Evolutionary conservation across 148 eudicot genomes (phyloP).

Genomic region (Vaccinium corymbosum): DNA sequence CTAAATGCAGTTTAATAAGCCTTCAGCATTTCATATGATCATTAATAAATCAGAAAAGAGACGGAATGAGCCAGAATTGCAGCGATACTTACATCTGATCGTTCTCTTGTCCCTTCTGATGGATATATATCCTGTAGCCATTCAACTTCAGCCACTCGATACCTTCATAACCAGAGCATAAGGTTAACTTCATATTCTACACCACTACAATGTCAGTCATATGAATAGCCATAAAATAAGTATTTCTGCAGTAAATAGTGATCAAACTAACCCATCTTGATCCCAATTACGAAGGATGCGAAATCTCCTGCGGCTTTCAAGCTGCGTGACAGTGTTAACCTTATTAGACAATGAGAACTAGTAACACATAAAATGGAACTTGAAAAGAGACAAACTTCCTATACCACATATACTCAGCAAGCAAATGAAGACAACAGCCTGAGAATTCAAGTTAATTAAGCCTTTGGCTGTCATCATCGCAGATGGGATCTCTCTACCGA

Average conservation of each 20-base stretch:
- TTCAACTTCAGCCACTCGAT: slow-evolving; percentile 32
- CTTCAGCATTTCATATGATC: neutral
- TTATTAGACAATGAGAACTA: slow-evolving; percentile 7
- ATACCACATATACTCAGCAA: neutral
- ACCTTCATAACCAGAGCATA: slow-evolving; percentile 17
- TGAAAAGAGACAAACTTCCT: neutral
- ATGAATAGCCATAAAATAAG: neutral
- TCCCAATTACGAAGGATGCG: slow-evolving; percentile 80
- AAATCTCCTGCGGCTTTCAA: slow-evolving; percentile 92
- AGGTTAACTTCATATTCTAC: neutral
- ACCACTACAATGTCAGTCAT: neutral
- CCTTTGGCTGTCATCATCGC: neutral
- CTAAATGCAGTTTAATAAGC: neutral
- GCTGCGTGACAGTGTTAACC: slow-evolving; percentile 40
- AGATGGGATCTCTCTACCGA: neutral
- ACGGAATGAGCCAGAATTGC: neutral
- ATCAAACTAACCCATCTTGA: slow-evolving; percentile 85
- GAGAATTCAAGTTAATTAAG: neutral
- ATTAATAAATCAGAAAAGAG: neutral
- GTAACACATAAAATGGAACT: neutral
- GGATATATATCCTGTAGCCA: slow-evolving; percentile 52
- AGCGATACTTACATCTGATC: slow-evolving; percentile 56
- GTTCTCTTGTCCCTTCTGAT: slow-evolving; percentile 65
- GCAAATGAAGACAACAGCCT: neutral
- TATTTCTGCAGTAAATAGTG: slow-evolving; percentile 11